Conservation (phyloP, 331 rosid genomes). For the Pyracantha coccinea region DNA sequence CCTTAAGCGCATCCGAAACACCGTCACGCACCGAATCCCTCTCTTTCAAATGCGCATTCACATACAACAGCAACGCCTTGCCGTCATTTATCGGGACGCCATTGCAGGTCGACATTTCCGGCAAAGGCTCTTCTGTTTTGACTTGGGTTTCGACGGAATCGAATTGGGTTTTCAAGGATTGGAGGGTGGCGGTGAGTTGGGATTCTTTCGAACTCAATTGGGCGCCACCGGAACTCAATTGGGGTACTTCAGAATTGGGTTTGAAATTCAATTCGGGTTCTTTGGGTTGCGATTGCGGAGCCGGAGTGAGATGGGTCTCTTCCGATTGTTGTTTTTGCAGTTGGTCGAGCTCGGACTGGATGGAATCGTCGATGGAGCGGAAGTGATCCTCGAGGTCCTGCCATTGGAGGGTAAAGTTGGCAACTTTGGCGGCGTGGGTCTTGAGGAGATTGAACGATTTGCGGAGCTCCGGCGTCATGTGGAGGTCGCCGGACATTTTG, state of each 20-base stretch:
- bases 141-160: neutral
- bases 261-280: neutral
- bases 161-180: neutral
- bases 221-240: neutral
- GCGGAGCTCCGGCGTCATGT: constrained; percentile 4
- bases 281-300: neutral
- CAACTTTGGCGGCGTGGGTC: constrained; percentile 30
- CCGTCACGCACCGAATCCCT: constrained; percentile 12
- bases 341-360: constrained; percentile 13
- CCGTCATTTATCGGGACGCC: constrained; percentile 16
- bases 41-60: constrained; percentile 14
- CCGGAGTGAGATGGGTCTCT: neutral
- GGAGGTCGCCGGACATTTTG: neutral
- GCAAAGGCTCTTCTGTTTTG: neutral
- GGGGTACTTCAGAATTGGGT: neutral
- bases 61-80: constrained; percentile 10
- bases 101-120: neutral
- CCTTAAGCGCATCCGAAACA: constrained; percentile 10
- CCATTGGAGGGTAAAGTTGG: constrained; percentile 38
- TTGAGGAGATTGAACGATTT: constrained; percentile 35
- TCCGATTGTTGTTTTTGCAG: neutral
- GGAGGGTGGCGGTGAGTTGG: neutral
- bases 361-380: constrained; percentile 13
- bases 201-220: neutral
- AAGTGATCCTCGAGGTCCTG: constrained; percentile 36